These are phyloP conservation scores for Ophiostoma australiae DNA, from an alignment of 2,329 filamentous ascomycete genomes.

Conservation along the genomic window DNA sequence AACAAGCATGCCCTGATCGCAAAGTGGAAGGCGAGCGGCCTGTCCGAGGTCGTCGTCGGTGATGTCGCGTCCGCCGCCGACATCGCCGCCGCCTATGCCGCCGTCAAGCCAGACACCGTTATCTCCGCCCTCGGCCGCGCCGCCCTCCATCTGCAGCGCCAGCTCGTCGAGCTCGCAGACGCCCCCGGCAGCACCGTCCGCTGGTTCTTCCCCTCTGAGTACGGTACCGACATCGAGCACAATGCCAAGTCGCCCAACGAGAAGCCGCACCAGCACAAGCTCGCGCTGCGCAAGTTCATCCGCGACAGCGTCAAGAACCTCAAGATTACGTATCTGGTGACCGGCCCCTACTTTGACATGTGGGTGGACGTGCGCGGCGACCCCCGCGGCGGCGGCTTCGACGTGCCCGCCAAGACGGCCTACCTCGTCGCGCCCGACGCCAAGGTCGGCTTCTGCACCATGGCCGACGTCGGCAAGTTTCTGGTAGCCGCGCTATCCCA, in stretches of 20 bases:
- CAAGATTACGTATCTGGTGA: conserved; percentile 63
- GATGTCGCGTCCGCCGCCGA: conserved; percentile 49
- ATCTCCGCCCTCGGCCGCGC: conserved; percentile 60
- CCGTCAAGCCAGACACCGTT: conserved; percentile 56
- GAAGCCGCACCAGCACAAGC: conserved; percentile 64
- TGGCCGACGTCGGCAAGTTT: conserved; percentile 65
- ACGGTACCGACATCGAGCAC: conserved; percentile 62
- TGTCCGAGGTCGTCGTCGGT: conserved; percentile 52
- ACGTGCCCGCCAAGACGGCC: conserved; percentile 53
- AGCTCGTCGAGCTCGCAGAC: conserved; percentile 57
- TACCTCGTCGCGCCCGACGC: conserved; percentile 57
- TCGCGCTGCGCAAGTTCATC: conserved; percentile 60
- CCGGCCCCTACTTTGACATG: conserved; percentile 63
- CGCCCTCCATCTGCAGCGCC: conserved; percentile 57
- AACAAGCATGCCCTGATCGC: conserved; percentile 46
- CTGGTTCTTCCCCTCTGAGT: conserved; percentile 65
- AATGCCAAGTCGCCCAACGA: conserved; percentile 53
- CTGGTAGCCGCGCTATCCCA: conserved; percentile 58
- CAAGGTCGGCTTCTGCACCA: conserved; percentile 63
- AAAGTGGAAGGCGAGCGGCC: conserved; percentile 40
- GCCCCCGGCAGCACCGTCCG: conserved; percentile 45
- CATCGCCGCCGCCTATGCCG: conserved; percentile 52
- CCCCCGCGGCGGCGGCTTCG: conserved; percentile 51
- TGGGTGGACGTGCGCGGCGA: conserved; percentile 46
- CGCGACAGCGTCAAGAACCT: conserved; percentile 49